A percentile compares a stretch with the other conserved stretches of the same genome.
These are phyloP conservation scores for Cercospora sp. DNA, from an alignment of 2,329 filamentous ascomycete species.

Conservation along the genomic window DNA sequence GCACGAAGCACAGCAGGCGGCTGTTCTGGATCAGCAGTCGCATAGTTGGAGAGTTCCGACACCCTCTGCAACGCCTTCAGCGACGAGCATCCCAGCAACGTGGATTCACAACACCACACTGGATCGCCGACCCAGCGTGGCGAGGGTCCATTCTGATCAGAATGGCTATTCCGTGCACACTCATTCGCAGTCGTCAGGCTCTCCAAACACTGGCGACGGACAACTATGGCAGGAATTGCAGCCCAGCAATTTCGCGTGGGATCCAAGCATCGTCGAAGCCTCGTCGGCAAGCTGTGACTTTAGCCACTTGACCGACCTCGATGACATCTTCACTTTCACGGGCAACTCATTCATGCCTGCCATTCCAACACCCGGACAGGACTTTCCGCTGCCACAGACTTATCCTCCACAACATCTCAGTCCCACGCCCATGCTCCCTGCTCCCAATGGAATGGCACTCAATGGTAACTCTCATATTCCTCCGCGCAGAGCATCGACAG, in stretches of 20 bases:
- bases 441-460: conserved; percentile 7
- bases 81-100: conserved; percentile 3
- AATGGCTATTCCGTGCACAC: conserved; percentile 21
- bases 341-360: conserved; percentile 25
- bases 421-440: conserved; percentile 19
- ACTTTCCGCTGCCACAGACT: conserved; percentile 19
- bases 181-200: conserved; percentile 26
- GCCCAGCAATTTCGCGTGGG: conserved; percentile 22
- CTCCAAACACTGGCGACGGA: conserved; percentile 22
- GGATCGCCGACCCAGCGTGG: conserved; percentile 17
- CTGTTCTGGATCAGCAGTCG: conserved; percentile 24
- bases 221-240: conserved; percentile 23
- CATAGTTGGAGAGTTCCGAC: conserved; percentile 27
- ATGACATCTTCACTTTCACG: conserved; percentile 29
- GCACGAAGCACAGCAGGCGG: conserved; percentile 21
- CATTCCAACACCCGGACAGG: conserved; percentile 16
- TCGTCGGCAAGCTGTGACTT: conserved; percentile 28
- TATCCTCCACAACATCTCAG: conserved; percentile 19
- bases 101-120: conserved; percentile 12
- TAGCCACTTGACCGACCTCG: conserved; percentile 26
- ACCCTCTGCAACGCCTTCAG: conserved; percentile 17
- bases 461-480: conserved; percentile 13
- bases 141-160: conserved; percentile 14
- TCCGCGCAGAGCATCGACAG: conserved; percentile 19
- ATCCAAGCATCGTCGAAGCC: conserved; percentile 24